Base-by-base conservation (phyloP, 1,284 basidiomycete species). In the Ceratobasidium sp. region DNA sequence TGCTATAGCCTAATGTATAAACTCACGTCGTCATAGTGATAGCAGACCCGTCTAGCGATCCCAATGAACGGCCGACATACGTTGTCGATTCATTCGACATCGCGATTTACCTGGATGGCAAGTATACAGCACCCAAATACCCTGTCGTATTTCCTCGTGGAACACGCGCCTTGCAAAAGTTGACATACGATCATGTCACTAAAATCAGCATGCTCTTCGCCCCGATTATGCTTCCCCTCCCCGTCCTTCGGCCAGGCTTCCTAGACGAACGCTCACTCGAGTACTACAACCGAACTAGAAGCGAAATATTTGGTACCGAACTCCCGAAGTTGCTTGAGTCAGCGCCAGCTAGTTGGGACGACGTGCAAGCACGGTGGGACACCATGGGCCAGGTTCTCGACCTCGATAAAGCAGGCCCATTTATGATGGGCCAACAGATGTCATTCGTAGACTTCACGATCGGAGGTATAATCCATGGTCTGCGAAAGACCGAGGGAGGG, bases 41-140 rank as follows among this genome's bases (percentile, higher is more conserved):
- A 18, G 49, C 52, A 80, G 74, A 75, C 38, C 74, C 70, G 18
- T 73, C 71, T 16, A 70, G 46, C 8, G 72, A 73, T 9, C 61
- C 67, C n/a, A 38, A 23, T 28, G 72, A 50, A 16, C 28, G 23
- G 14, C 70, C 69, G 30, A 70, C 63, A 11, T 59, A 61, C 26
- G 66, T 75, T 23, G 47, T 70, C 26, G 74, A 75, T 44, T 75
- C 74, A 16, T 66, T 63, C 50, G 52, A 63, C 21, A 75, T 75
- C 32, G 74, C 74, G 13, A 54, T 44, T n/a, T 75, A 75, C 46
- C 62, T 75, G 11, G 74, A 75, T 23, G 35, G 58, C 13, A 69
- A 52, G 43, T 74, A 74, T 46, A 70, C 73, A 13, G 52, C 62
- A 26, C 63, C 63, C 49, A 41, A 67, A 32, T 67, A 67, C 49